These are phyloP conservation scores for Mycena crocata DNA, from an alignment of 768 basidiomycete genomes.

Conservation along the genomic window DNA sequence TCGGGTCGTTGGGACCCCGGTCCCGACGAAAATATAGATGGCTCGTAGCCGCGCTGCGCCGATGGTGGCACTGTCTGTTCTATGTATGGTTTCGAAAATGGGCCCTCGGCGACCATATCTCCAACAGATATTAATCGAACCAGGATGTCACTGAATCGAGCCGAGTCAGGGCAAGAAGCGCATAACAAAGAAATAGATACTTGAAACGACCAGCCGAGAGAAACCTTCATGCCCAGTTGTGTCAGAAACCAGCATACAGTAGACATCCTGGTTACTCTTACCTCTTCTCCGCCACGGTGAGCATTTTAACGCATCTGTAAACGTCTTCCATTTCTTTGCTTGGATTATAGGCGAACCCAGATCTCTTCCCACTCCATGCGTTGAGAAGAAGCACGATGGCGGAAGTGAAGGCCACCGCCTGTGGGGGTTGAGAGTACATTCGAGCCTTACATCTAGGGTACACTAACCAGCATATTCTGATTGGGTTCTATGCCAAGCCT, in stretches of 20 bases:
- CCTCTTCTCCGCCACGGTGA: slow-evolving; percentile 56
- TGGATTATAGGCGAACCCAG: slow-evolving; percentile 59
- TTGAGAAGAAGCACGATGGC: slow-evolving; percentile 73
- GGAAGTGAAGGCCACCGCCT: slow-evolving; percentile 52
- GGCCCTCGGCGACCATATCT: slow-evolving; percentile 11
- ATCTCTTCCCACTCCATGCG: slow-evolving; percentile 71
- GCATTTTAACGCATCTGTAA: slow-evolving; percentile 64
- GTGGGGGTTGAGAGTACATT: slow-evolving; percentile 23
- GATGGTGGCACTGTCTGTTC: slow-evolving; percentile 20
- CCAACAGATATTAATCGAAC: slow-evolving; percentile 31
- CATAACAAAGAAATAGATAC: not conserved
- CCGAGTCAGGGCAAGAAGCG: not conserved
- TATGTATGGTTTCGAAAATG: not conserved
- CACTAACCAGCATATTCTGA: slow-evolving; percentile 51
- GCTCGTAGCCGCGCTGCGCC: slow-evolving; percentile 28
- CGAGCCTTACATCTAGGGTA: not conserved
- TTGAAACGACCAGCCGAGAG: slow-evolving; percentile 36
- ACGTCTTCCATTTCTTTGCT: slow-evolving; percentile 70
- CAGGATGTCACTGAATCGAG: slow-evolving; percentile 26
- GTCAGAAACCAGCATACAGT: not conserved
- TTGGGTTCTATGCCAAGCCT: slow-evolving; percentile 48
- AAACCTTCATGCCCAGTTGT: slow-evolving; percentile 14
- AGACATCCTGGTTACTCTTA: slow-evolving; percentile 31
- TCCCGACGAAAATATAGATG: slow-evolving; percentile 17
- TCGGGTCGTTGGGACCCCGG: not conserved